phyloP scores from a whole-genome alignment of 176 grass and related monocot genomes.

The Juncus inflexus region DNA sequence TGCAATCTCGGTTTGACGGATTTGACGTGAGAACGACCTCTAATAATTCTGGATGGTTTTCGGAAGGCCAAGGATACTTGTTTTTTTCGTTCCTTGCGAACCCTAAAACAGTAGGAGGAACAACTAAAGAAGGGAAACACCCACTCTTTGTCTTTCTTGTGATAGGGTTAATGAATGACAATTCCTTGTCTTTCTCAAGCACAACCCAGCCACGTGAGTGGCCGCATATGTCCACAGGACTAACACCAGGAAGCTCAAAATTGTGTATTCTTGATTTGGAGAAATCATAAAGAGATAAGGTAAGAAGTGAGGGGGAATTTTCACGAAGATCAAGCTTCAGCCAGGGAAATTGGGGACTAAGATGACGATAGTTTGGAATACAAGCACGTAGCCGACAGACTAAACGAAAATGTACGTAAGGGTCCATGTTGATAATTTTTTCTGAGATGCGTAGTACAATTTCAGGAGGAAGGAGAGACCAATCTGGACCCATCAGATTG shows the following conservation, averaged over 20 bases:
- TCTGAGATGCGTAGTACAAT: not conserved
- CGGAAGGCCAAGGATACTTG: not conserved
- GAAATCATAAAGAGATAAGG: slow-evolving; percentile 13
- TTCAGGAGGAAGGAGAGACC: not conserved
- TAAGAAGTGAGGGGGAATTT: not conserved
- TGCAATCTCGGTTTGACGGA: not conserved
- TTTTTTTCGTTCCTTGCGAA: not conserved
- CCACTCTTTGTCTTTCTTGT: not conserved
- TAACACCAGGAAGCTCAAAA: not conserved
- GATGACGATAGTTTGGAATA: not conserved
- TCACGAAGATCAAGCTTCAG: not conserved
- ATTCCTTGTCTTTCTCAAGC: not conserved
- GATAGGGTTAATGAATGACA: slow-evolving; percentile 6
- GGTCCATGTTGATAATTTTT: not conserved
- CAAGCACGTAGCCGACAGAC: slow-evolving; percentile 6
- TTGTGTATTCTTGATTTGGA: not conserved
- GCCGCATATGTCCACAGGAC: not conserved
- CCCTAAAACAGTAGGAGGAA: not conserved
- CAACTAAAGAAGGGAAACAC: slow-evolving; percentile 1
- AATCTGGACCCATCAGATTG: not conserved
- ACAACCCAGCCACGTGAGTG: not conserved
- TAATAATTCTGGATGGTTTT: not conserved
- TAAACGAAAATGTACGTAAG: not conserved
- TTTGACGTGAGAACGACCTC: not conserved
- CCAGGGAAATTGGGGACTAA: not conserved